Evolutionary conservation across 305 asterid genomes (phyloP).

Genomic region (Withania somnifera): DNA sequence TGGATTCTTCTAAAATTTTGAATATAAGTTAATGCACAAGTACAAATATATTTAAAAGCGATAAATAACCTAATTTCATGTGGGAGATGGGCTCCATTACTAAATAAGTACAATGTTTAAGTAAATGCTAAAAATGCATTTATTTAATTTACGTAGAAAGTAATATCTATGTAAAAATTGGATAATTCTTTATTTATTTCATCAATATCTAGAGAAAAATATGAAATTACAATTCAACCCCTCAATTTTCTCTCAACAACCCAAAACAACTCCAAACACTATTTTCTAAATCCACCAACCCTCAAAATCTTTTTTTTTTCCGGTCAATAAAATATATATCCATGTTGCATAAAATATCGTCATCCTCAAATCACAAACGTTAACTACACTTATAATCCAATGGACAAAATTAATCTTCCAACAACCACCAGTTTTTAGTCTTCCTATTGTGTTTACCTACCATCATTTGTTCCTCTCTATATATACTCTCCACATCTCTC

Average conservation of each 20-base stretch:
- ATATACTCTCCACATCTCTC: background rate
- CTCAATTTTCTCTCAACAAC: background rate
- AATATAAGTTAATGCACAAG: too few species aligned
- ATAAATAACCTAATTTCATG: too few species aligned
- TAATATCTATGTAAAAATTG: too few species aligned
- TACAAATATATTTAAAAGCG: too few species aligned
- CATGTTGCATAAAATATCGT: background rate
- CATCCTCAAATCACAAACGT: slow-evolving; percentile 24
- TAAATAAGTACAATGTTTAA: too few species aligned
- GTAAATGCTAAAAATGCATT: too few species aligned
- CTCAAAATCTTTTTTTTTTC: background rate
- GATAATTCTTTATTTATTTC: background rate
- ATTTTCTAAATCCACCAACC: slow-evolving; percentile 26
- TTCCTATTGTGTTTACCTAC: slow-evolving; percentile 33
- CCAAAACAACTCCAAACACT: background rate
- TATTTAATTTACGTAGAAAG: too few species aligned
- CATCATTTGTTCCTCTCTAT: slow-evolving; percentile 17
- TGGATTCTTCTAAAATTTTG: too few species aligned
- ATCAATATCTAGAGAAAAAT: background rate
- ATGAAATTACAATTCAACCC: background rate
- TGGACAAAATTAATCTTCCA: slow-evolving; percentile 35
- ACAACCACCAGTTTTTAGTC: slow-evolving; percentile 28
- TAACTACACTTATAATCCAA: background rate
- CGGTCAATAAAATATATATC: too few species aligned
- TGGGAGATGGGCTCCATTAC: too few species aligned